Evolutionary conservation across 768 basidiomycete genomes (phyloP), one percentile per base, ranked within the genome.

Genomic region (Lyophyllum atratum): DNA sequence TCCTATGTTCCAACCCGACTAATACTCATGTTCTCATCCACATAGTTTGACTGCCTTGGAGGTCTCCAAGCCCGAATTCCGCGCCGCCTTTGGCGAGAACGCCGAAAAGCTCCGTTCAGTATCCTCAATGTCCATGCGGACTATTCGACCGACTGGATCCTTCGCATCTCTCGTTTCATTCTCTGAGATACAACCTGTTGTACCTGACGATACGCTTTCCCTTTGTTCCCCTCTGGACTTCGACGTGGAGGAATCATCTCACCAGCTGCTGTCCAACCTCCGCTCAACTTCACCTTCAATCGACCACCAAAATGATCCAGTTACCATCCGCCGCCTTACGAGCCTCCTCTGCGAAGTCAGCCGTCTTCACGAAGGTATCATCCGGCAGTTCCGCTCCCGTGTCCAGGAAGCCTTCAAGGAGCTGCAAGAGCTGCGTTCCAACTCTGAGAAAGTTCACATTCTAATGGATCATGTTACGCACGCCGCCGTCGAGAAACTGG

Each of bases 11-110:
- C 34, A 7, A 15, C 43, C 5, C 12, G 34, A 52, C 60, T 28
- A n/a, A 48, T 39, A 49, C 55, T 50, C 34, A 59, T 56, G 55
- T 54, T 64, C 21, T 56, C 76, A 70, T 33, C 67, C 82, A 25
- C 77, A 26, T 60, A 88, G 86, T 24, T 71, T 90, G 31, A 90
- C 87, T 8, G 80, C 90, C 15, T 62, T 84, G 33, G 86, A 91
- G 56, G 83, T 91, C 9, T 84, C 83, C 24, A 84, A 83, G 68
- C 82, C 85, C 10, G 84, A 89, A 59, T 87, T 88, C 56, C 80
- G 82, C n/a, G 63, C 65, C 17, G 84, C 81, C 2, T 91, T 91
- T 66, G 82, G 80, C 37, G 64, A 75, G n/a, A 78, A 81, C 22
- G 70, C 72, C 5, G 80, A 81, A 48, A 69, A 67, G 34, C 60